Conservation (phyloP, 1,284 basidiomycete genomes). For the Rhizoctonia solani region DNA sequence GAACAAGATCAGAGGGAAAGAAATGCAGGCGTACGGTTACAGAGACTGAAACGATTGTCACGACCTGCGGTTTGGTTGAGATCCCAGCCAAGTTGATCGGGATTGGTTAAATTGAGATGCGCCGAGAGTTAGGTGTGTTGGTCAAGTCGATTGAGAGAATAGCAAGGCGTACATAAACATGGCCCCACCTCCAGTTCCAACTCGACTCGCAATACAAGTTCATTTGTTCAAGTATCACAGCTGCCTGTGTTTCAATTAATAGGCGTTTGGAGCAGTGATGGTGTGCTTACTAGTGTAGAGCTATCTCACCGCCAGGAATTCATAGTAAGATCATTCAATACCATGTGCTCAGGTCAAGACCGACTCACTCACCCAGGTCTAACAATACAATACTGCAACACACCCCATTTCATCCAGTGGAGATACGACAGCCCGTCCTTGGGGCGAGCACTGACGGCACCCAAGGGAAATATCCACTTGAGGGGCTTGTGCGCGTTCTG, state of each 20-base stretch:
- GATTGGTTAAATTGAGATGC: no score
- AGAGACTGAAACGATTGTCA: slow-evolving; percentile 66
- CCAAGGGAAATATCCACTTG: slow-evolving; percentile 72
- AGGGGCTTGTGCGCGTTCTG: slow-evolving; percentile 27
- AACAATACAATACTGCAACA: slow-evolving; percentile 78
- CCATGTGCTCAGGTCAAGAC: no score
- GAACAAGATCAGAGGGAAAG: neutral
- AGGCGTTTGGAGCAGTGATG: neutral
- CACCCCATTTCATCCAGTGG: slow-evolving; percentile 78
- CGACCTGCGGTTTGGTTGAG: no score
- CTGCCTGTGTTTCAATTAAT: neutral
- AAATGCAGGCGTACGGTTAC: slow-evolving; percentile 52
- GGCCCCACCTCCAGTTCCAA: slow-evolving; percentile 70
- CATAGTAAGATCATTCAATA: no score
- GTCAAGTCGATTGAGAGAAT: neutral
- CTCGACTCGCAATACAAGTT: slow-evolving; percentile 74
- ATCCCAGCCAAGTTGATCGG: no score
- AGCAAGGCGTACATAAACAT: slow-evolving; percentile 60
- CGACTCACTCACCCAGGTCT: slow-evolving; percentile 64
- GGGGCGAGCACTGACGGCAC: slow-evolving; percentile 52
- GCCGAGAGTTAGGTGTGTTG: no score
- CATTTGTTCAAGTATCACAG: slow-evolving; percentile 65
- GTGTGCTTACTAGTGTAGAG: neutral
- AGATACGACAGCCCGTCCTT: slow-evolving; percentile 72
- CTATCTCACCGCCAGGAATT: no score